These are phyloP conservation scores for Boletus sp. DNA, from an alignment of 1,284 basidiomycete species.

Conservation along the genomic window DNA sequence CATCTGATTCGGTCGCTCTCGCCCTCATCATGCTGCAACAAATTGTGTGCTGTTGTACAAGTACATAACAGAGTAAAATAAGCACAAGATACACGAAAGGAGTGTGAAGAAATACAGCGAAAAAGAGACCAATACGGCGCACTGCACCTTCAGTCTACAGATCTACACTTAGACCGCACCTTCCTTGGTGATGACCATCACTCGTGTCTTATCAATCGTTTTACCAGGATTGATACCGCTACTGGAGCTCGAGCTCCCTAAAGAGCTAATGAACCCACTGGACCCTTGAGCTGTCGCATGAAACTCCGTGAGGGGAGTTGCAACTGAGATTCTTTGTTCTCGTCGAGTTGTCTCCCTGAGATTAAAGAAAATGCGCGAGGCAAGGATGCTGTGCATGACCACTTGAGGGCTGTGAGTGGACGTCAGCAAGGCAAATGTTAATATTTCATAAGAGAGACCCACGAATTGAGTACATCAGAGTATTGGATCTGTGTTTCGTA, in stretches of 20 bases:
- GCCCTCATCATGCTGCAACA: too few species aligned
- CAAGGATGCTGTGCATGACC: slow-evolving; percentile 24
- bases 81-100: too few species aligned
- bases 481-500: slow-evolving; percentile 11
- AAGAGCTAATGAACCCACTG: slow-evolving; percentile 1
- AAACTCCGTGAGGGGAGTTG: slow-evolving; percentile 15
- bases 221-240: not conserved
- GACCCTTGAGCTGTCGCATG: slow-evolving; percentile 1
- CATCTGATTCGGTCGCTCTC: too few species aligned
- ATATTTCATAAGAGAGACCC: not conserved
- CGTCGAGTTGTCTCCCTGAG: slow-evolving; percentile 21
- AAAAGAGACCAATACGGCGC: not conserved
- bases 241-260: not conserved
- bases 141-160: not conserved
- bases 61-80: too few species aligned
- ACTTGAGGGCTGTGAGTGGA: slow-evolving; percentile 19
- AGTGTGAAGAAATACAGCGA: not conserved
- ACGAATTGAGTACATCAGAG: slow-evolving; percentile 20
- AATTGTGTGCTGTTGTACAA: too few species aligned
- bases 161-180: not conserved
- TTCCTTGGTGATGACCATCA: not conserved
- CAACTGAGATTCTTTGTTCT: slow-evolving; percentile 1
- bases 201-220: not conserved
- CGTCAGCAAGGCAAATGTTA: slow-evolving; percentile 1
- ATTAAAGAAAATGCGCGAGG: slow-evolving; percentile 29